Evolutionary conservation across 1,284 basidiomycete genomes (phyloP).

Genomic region (Malassezia sympodialis): DNA sequence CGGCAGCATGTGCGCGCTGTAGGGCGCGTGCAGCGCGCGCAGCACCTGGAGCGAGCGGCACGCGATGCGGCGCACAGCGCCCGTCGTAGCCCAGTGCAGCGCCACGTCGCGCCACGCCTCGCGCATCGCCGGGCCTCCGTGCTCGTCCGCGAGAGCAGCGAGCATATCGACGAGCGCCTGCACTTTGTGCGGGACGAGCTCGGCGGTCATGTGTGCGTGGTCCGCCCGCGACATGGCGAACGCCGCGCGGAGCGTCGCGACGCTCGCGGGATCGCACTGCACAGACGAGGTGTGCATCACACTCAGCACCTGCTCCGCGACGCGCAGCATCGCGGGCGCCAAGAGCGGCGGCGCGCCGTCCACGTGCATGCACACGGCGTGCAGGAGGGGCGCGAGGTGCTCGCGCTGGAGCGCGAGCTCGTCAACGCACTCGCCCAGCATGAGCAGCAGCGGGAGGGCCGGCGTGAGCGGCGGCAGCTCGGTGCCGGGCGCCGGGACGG

Average conservation of each 20-base stretch:
- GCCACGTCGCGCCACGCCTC: conserved; percentile 73
- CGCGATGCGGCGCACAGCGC: conserved; percentile 73
- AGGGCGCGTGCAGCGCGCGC: conserved; percentile 65
- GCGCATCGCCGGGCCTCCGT: conserved; percentile 49
- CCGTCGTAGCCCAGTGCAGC: conserved; percentile 73
- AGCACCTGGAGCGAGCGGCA: conserved; percentile 85
- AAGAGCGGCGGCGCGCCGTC: conserved; percentile 57
- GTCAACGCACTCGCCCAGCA: conserved; percentile 10
- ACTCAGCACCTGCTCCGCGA: conserved; percentile 7
- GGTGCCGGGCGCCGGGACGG: background rate
- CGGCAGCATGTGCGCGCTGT: conserved; percentile 65
- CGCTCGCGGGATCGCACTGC: background rate
- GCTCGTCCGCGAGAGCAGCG: conserved; percentile 14
- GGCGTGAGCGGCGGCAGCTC: conserved; percentile 1
- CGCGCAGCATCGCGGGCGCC: background rate
- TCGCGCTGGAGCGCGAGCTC: background rate
- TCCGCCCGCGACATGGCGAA: background rate
- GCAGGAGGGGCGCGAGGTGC: conserved; percentile 63
- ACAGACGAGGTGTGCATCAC: background rate
- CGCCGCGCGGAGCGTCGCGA: background rate
- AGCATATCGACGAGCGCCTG: background rate
- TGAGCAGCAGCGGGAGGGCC: conserved; percentile 1
- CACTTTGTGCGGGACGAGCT: background rate
- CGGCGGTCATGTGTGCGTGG: background rate
- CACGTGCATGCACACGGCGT: conserved; percentile 70